Evolutionary conservation across 2,329 filamentous ascomycete species (phyloP).

Genomic region (Achaetomium macrosporum): DNA sequence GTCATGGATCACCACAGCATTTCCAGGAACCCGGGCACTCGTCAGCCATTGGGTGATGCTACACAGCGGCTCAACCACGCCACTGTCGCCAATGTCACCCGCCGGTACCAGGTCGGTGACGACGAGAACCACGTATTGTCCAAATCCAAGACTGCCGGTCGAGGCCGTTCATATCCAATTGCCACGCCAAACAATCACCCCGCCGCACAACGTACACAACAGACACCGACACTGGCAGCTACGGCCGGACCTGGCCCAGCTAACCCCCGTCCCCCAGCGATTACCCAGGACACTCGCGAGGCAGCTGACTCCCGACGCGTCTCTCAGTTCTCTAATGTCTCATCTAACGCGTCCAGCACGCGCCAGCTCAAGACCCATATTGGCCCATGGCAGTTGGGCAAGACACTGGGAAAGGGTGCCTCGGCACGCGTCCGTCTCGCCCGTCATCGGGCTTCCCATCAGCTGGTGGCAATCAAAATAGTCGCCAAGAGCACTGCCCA

Average conservation of each 20-base stretch:
- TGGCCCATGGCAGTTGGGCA: conserved; percentile 89
- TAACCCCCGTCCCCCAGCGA: conserved; percentile 28
- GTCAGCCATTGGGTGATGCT: conserved; percentile 29
- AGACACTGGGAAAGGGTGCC: conserved; percentile 81
- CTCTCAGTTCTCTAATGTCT: conserved; percentile 35
- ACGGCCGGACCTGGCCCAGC: neutral
- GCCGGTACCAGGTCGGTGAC: conserved; percentile 11
- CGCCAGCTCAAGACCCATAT: conserved; percentile 62
- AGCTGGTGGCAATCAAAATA: conserved; percentile 90
- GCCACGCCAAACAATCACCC: neutral
- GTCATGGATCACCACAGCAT: conserved; percentile 25
- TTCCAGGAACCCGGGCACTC: conserved; percentile 15
- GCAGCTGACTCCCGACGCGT: conserved; percentile 30
- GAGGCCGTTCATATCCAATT: conserved; percentile 13
- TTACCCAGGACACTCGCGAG: conserved; percentile 29
- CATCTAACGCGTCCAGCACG: conserved; percentile 30
- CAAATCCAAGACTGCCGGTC: conserved; percentile 15
- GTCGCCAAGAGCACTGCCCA: conserved; percentile 77
- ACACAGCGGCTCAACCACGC: conserved; percentile 27
- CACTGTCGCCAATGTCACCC: conserved; percentile 15
- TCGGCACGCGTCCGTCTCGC: conserved; percentile 84
- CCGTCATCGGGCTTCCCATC: conserved; percentile 69
- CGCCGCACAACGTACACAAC: conserved; percentile 5
- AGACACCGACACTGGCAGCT: neutral
- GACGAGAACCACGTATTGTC: conserved; percentile 8